Base-by-base conservation (phyloP, 139 green algal genomes). In the Coelastrella sp. region DNA sequence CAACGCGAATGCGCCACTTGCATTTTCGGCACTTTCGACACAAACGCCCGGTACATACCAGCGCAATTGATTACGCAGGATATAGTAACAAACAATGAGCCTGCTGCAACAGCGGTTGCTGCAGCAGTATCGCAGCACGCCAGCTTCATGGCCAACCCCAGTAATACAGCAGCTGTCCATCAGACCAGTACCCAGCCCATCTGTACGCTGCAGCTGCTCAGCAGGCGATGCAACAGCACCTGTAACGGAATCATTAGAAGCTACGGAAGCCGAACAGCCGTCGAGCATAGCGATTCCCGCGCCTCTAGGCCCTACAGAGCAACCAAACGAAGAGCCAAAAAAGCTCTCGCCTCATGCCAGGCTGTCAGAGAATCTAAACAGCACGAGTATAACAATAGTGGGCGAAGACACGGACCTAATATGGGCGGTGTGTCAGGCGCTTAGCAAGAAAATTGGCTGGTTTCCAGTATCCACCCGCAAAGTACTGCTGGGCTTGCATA, bases 401-500 rank as follows among this genome's bases (percentile, higher is more conserved):
- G 84, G 91, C 19, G 88, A 92, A 7, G 88, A 92, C 78, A 89
- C 90, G 0, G 79, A 84, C 0, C 79, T 93, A 0, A 90, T 87
- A 24, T 84, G 60, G 60, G 84, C 84, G 0, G 91, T 93, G 14
- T 89, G 83, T 14, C 90, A 88, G 25, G 80, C 88, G 7, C 88
- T 91, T 7, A n/a, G 24, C 11, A 91, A 91, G 58, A 86, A 86
- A 17, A 86, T 91, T 14, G 87, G 87, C 19, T 91, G 86, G 91
- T 93, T 93, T 68, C 78, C 91, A 0, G 91, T 93, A 7, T 78
- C 74, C n/a, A 72, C 84, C 0, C 7, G 15, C 0, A 86, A 83
- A n/a, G 87, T 93, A 1, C 88, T 93, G 19, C 70, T 73, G 24
- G 91, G 91, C 17, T 78, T 93, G 88, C 88, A 89, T 49, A 93